Evolutionary conservation across 2,329 filamentous ascomycete species (phyloP), one percentile per base, ranked within the genome.

Genomic region (Nectriaceae sp.): DNA sequence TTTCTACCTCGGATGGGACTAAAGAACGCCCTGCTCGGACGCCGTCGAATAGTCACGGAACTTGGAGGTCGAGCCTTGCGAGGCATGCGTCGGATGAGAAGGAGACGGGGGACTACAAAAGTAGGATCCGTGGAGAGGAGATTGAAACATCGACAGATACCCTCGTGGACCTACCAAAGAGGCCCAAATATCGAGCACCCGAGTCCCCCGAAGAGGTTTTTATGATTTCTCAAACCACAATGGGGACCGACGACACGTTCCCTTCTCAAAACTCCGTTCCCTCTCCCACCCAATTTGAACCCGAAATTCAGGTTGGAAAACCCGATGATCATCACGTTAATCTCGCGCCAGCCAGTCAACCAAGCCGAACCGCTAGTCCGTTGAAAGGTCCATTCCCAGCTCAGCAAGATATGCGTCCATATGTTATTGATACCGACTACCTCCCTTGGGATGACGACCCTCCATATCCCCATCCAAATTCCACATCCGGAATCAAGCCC

Each of bases 371-470:
- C 2, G 18, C 42, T 5, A 70, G 63, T 24, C 63, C 63, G 1
- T 52, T 58, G 3, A 68, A 66, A 24, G 54, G 55, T 10, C 43
- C 50, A 0, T 49, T 51, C 6, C 63, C 62, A 6, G 69, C 66
- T 2, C 67, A 72, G 41, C 65, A 74, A 46, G 67, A 75, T 22
- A 61, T 63, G 8, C 68, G 71, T 4, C 69, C 69, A 11, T 66
- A 68, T 40, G 71, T 82, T 5, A 74, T 80, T 13, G 81, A 84
- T 38, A 75, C 71, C 1, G 83, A 86, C 59, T 86, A 79, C 52
- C 69, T 85, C 5, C 77, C 78, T 0, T 84, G 82, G 80, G 67
- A 73, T 1, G 70, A 77, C 18, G 83, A 86, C 50, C 77, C 79
- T 1, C 65, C 73, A 0, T 85, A 82, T 47, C 77, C 82, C 0